Evolutionary conservation across 2,329 filamentous ascomycete species (phyloP).

Genomic region (Tolypocladium cylindrosporum): DNA sequence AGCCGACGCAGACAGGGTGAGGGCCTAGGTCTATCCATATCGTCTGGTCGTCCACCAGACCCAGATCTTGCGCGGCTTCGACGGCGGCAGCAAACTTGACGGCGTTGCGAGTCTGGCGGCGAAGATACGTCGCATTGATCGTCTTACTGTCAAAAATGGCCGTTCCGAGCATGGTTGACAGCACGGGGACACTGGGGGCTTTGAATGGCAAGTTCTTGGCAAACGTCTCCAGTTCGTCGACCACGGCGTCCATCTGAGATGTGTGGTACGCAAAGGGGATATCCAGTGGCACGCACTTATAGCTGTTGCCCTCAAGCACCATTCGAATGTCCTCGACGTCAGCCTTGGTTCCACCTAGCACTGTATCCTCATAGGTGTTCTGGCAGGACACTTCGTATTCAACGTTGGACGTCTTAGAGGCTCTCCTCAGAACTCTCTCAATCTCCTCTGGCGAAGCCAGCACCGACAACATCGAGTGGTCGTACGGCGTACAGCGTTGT

Average conservation of each 20-base stretch:
- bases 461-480: slow-evolving; percentile 24
- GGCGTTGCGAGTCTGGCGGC: background rate
- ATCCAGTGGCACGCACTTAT: slow-evolving; percentile 23
- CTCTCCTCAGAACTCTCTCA: slow-evolving; percentile 7
- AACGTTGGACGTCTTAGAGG: background rate
- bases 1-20: too few relatives aligned
- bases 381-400: slow-evolving; percentile 39
- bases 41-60: too few relatives aligned
- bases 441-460: slow-evolving; percentile 10
- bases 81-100: slow-evolving; percentile 18
- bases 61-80: background rate
- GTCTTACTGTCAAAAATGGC: slow-evolving; percentile 31
- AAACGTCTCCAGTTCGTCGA: slow-evolving; percentile 33
- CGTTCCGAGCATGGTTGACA: slow-evolving; percentile 34
- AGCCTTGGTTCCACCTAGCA: slow-evolving; percentile 20
- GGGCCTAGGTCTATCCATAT: too few relatives aligned
- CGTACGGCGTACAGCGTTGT: slow-evolving; percentile 35
- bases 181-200: background rate
- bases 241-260: slow-evolving; percentile 26
- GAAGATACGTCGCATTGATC: slow-evolving; percentile 2
- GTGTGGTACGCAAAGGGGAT: slow-evolving; percentile 28
- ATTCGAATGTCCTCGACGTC: slow-evolving; percentile 3
- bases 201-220: slow-evolving; percentile 3
- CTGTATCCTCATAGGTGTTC: slow-evolving; percentile 53
- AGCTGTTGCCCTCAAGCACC: slow-evolving; percentile 2